Percentiles rank a stretch among this genome's conserved stretches.
Conservation (phyloP, 2,329 filamentous ascomycete species). For the Akanthomyces lecanii region DNA sequence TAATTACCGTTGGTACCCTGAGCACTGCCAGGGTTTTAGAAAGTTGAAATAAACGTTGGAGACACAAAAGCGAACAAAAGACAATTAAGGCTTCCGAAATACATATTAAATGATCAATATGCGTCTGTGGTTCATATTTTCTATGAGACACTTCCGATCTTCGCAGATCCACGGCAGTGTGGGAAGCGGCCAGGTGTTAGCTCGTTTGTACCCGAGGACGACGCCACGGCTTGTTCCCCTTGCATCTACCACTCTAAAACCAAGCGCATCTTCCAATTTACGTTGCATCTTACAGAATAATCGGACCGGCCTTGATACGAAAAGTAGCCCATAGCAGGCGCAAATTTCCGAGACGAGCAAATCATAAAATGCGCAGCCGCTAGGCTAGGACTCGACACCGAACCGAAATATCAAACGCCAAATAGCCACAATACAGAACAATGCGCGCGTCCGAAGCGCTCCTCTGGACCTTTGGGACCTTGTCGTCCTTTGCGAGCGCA, state of each 20-base stretch:
- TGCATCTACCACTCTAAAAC: background rate
- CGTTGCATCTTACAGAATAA: background rate
- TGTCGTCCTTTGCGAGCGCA: constrained; percentile 24
- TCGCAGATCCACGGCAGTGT: constrained; percentile 1
- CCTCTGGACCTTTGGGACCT: constrained; percentile 14
- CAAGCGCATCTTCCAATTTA: background rate
- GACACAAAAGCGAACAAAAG: background rate
- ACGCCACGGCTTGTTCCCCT: background rate
- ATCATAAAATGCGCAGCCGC: background rate
- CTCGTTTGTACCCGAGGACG: background rate
- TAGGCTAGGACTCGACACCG: background rate
- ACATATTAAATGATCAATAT: no score
- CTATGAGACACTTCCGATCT: background rate
- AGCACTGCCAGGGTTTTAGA: background rate
- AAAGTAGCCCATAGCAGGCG: background rate
- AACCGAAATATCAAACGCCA: background rate
- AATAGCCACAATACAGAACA: background rate
- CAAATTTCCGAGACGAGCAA: background rate
- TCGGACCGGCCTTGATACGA: background rate
- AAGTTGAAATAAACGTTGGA: background rate
- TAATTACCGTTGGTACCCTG: constrained; percentile 1
- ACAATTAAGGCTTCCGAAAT: background rate
- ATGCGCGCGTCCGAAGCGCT: constrained; percentile 13
- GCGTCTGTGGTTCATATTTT: background rate
- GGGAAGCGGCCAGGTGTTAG: constrained; percentile 10